These are phyloP conservation scores for Aplosporella prunicola DNA, from an alignment of 2,329 filamentous ascomycete species.

Conservation along the genomic window DNA sequence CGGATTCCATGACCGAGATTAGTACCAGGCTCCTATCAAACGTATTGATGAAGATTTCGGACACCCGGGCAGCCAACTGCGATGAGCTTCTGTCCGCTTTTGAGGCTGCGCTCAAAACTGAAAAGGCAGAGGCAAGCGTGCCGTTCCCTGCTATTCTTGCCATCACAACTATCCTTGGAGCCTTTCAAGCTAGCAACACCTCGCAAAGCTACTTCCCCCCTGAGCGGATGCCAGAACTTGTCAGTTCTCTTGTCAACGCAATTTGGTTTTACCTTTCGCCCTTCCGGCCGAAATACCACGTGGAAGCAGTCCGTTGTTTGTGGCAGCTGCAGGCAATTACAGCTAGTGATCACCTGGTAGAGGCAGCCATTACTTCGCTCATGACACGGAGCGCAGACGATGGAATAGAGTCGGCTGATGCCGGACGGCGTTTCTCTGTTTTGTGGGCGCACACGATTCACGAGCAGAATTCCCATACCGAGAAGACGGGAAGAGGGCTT, in stretches of 20 bases:
- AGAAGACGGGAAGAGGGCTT: constrained; percentile 21
- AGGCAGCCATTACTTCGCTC: constrained; percentile 67
- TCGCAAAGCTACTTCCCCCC: constrained; percentile 20
- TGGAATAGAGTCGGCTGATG: constrained; percentile 33
- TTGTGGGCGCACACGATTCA: constrained; percentile 68
- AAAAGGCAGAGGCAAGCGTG: constrained; percentile 6
- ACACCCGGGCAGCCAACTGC: constrained; percentile 19
- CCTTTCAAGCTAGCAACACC: constrained; percentile 21
- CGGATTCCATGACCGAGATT: constrained; percentile 18
- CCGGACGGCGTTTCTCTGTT: constrained; percentile 60
- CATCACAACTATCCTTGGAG: constrained; percentile 23
- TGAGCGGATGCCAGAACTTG: constrained; percentile 50
- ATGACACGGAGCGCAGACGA: constrained; percentile 26
- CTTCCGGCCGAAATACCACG: constrained; percentile 82
- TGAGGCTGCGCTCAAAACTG: constrained; percentile 8
- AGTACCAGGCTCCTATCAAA: constrained; percentile 25
- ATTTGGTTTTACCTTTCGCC: constrained; percentile 76
- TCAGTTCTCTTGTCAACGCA: constrained; percentile 58
- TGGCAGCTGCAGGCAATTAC: constrained; percentile 78
- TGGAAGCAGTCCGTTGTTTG: constrained; percentile 77
- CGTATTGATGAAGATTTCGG: constrained; percentile 23
- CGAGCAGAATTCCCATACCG: constrained; percentile 26
- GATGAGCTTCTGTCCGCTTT: constrained; percentile 19
- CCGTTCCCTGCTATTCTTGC: constrained; percentile 24
- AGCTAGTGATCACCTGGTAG: constrained; percentile 60